A percentile compares a stretch with the other conserved stretches of the same genome.
Evolutionary conservation across 179 eudicot species (phyloP).

Genomic region (Actinidia chinensis): DNA sequence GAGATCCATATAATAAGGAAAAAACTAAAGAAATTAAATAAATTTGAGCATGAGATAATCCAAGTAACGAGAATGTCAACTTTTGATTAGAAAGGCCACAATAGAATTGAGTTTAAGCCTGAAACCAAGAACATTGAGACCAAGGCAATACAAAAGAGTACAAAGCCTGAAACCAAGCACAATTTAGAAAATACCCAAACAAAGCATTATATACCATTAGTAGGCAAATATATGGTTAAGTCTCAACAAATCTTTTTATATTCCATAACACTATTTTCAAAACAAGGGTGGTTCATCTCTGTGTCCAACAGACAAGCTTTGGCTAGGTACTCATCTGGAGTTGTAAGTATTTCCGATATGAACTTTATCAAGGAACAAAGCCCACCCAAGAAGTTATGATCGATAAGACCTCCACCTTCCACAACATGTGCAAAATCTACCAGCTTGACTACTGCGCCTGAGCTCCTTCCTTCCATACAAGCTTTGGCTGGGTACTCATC

Average conservation of each 20-base stretch:
- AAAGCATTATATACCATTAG: background rate
- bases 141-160: background rate
- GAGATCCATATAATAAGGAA: background rate
- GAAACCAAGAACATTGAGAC: background rate
- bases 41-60: no score
- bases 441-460: constrained; percentile 58
- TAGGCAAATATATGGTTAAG: background rate
- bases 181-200: background rate
- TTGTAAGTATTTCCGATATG: constrained; percentile 46
- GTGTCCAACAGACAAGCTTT: constrained; percentile 8
- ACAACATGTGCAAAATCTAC: constrained; percentile 85
- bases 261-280: background rate
- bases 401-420: constrained; percentile 74
- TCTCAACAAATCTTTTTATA: background rate
- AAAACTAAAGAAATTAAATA: no score
- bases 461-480: constrained; percentile 30
- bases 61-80: background rate
- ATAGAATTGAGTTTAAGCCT: background rate
- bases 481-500: constrained; percentile 17
- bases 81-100: background rate
- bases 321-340: constrained; percentile 22
- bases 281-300: background rate
- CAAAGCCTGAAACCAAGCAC: background rate
- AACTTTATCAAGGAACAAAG: constrained; percentile 79
- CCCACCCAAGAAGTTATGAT: constrained; percentile 91